Evolutionary conservation across 2,329 filamentous ascomycete species (phyloP).

Genomic region (Alternaria sp.): DNA sequence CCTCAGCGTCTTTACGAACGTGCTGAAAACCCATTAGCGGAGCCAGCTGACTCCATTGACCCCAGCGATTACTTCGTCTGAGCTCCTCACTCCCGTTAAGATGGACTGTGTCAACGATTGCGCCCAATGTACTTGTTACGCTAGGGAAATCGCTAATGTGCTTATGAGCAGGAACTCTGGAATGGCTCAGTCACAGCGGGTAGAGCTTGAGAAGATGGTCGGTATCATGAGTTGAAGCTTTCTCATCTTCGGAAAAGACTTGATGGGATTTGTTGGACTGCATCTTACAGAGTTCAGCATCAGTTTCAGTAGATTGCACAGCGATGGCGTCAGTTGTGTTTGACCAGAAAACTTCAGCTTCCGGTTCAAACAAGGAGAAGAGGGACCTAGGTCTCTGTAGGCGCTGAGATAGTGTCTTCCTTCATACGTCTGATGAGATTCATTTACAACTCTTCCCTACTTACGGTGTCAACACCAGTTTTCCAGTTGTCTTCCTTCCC

Average conservation of each 20-base stretch:
- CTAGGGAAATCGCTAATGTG: slow-evolving; percentile 17
- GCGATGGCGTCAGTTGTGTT: background rate
- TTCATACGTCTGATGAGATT: background rate
- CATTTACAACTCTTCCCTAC: background rate
- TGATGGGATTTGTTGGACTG: background rate
- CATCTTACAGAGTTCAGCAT: background rate
- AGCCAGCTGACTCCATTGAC: slow-evolving; percentile 4
- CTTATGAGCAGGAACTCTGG: slow-evolving; percentile 15
- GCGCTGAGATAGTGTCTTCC: background rate
- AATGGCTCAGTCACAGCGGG: slow-evolving; percentile 18
- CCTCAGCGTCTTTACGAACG: background rate
- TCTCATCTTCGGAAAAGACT: background rate
- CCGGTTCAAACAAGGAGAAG: background rate
- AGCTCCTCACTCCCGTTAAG: background rate
- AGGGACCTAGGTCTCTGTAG: background rate
- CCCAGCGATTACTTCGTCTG: background rate
- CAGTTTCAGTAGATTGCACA: background rate
- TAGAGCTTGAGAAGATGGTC: slow-evolving; percentile 11
- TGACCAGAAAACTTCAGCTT: background rate
- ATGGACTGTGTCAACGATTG: background rate
- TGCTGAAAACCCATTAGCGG: background rate
- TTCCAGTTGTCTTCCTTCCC: slow-evolving; percentile 82
- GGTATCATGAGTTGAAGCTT: background rate
- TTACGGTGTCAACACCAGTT: slow-evolving; percentile 75
- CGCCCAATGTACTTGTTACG: slow-evolving; percentile 13